Evolutionary conservation across 768 basidiomycete genomes (phyloP).

Genomic region (Clathrus columnatus): DNA sequence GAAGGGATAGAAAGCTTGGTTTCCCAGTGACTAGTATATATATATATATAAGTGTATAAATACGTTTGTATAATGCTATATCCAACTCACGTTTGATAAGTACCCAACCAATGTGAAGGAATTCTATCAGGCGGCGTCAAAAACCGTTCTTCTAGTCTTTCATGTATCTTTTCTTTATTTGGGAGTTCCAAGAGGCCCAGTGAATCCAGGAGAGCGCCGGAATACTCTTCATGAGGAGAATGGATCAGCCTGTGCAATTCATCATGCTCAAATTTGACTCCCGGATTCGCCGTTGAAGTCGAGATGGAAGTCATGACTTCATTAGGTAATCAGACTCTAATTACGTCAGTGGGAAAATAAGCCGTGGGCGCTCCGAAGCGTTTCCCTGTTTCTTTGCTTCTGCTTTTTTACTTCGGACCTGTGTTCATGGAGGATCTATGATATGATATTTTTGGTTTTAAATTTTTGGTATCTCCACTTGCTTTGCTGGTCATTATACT

Average conservation of each 20-base stretch:
- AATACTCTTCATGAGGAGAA: constrained; percentile 19
- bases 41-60: constrained; percentile 5
- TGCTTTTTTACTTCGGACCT: too few relatives aligned
- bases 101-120: constrained; percentile 63
- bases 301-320: not conserved
- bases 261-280: not conserved
- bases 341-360: not conserved
- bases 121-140: constrained; percentile 60
- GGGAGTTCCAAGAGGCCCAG: constrained; percentile 53
- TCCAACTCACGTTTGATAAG: constrained; percentile 70
- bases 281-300: too few relatives aligned
- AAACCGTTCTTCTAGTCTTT: constrained; percentile 66
- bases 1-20: constrained; percentile 50
- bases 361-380: not conserved
- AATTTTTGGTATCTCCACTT: too few relatives aligned
- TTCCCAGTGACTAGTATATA: constrained; percentile 58
- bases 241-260: not conserved
- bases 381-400: not conserved
- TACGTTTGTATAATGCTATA: not conserved
- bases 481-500: too few relatives aligned
- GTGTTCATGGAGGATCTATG: too few relatives aligned
- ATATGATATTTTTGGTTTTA: too few relatives aligned
- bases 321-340: not conserved
- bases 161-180: constrained; percentile 49
- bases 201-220: constrained; percentile 37